Evolutionary conservation across 2,329 filamentous ascomycete species (phyloP), one percentile per base, ranked within the genome.

Genomic region (Cyclaneusma minus): DNA sequence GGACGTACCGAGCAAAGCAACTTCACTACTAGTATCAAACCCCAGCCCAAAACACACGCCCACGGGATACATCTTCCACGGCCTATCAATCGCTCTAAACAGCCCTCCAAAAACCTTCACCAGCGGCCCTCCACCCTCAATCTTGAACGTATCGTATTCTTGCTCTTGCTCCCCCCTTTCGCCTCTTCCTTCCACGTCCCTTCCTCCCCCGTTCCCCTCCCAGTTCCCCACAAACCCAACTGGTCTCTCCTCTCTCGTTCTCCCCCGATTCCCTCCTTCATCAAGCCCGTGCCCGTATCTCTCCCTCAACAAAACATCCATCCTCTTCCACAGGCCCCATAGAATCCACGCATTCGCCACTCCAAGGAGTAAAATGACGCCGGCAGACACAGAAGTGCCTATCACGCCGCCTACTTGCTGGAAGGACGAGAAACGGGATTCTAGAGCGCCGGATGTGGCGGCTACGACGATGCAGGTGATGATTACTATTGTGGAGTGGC

Each of bases 1-100:
- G n/a, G n/a, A n/a, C n/a, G n/a, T n/a, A n/a, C n/a, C n/a, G 1
- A 98, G 54, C 6, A 98, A 64, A 0, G 89, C 87, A 42, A 95
- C 81, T 49, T 98, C 87, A 6, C 82, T 92, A 21, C 80, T 91
- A 0, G 89, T 95, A 47, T 95, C 89, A 47, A 98, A 95, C 0
- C 87, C 89, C 1, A 95, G 60, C 0, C 87, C 89, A 43, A 87
- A 95, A 4, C 95, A 56, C 0, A 95, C 63, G 0, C 87, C 87
- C 0, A 93, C 57, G 0, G 83, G 84, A 39, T 91, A 89, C 84
- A 93, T 93, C 51, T 95, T 95, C 87, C 87, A 95, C 0, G 81
- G 78, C 4, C 67, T 55, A 39, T 77, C 69, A 16, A 77, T 62
- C 13, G 91, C 56, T 21, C 68, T 71, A 52, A 95, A 94, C 33